Evolutionary conservation across 2,329 filamentous ascomycete genomes (phyloP), one percentile per base, ranked within the genome.

Genomic region (Diaporthe ampelina): DNA sequence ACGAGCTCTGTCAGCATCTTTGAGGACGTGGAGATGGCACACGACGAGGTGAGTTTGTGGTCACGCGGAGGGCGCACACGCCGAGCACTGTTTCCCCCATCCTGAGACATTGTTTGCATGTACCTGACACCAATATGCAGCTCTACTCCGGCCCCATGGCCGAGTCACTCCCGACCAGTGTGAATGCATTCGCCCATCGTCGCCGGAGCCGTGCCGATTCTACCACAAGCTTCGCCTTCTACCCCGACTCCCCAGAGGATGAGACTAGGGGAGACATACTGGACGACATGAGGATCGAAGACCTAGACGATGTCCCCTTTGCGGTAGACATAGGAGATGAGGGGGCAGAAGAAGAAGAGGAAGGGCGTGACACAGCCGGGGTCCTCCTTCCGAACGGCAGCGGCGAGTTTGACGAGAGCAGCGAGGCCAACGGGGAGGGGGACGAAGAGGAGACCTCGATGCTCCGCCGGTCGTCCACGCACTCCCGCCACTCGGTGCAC

Each of bases 1-100:
- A 87, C 91, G 79, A 95, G 93, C 84, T 91, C 89, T 83, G 88
- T 92, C 48, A 97, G 94, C 84, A 92, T 98, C 78, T 93, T 98
- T 79, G 95, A 95, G 78, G 95, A 98, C 83, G 95, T 98, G n/a
- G 96, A 98, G 82, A 98, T 99, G 97, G 96, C 97, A 26, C 95
- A 97, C 69, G 94, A 98, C 82, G 96, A 98, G 90, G 94, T 97
- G 81, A 70, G 37, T 15, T 13, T 40, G 84, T 68, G 58, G 40
- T 48, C n/a, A 75, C 15, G 9, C 45, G 24, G 26, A 32, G 17
- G 24, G 21, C 13, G 35, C 57, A 50, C 45, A 35, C 56, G n/a
- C 37, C 43, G 24, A 8, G 70, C 26, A 24, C 40, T 10, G 40
- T 10, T 13, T 37, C 9, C 37, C 37, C 37, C 8, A 11, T 29